Base-by-base conservation (phyloP, 2,329 filamentous ascomycete genomes). In the Didymella pomorum region DNA sequence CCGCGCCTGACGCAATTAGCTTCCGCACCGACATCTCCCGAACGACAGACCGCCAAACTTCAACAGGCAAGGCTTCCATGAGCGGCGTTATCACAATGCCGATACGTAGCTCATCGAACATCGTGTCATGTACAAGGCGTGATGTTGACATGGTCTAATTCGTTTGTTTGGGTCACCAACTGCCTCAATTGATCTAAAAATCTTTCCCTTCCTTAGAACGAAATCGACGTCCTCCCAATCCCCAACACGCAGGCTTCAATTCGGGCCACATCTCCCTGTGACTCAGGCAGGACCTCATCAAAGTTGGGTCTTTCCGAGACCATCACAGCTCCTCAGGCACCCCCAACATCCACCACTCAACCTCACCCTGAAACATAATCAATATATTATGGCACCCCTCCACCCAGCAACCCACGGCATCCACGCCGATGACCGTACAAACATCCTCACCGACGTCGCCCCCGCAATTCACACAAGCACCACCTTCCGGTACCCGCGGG, bases 381-480 rank as follows among this genome's bases (percentile, higher is more conserved):
- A 50, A 50, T 16, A 12, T n/a, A 29, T 20, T 54, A 60, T 61
- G 48, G 20, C 63, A 10, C 49, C 52, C 20, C 64, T 66, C 25
- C 82, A 86, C 4, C 80, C 90, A 47, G 85, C 91, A 8, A 92
- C 92, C 6, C 84, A 86, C 55, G 86, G 90, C n/a, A 81, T 96
- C 63, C 93, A 96, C 75, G 91, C 90, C 62, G 93, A 96, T 71
- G 89, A 96, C 79, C 82, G 82, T 68, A 84, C 95, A 69, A 91
- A 92, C 76, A 79, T 83, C 31, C 86, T 90, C 66, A 83, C 87
- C 49, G 92, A 95, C 73, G 89, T 98, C 54, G 93, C 94, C 12
- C 94, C 95, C 58, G 87, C 94, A 4, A 83, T 98, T 72, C 94
- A 98, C 76, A 87, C 96, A 63, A 93, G 92, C 61, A 97, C 94